phyloP scores from a whole-genome alignment of 352 stramenopile species.

The Pythium graminicola region DNA sequence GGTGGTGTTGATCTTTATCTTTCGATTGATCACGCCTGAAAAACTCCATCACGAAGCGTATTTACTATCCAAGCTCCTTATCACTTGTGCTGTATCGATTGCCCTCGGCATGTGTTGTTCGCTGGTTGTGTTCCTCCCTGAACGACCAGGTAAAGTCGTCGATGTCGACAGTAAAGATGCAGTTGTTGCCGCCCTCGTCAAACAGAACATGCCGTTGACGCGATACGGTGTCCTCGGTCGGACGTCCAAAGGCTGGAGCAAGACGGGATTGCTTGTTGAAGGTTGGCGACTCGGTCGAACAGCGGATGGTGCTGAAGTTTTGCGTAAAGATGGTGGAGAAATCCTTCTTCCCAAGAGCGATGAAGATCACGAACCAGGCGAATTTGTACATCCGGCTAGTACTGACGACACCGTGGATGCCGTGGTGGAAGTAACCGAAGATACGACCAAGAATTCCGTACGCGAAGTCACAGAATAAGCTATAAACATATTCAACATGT shows the following conservation, averaged over 20 bases:
- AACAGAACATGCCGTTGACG: slow-evolving; percentile 41
- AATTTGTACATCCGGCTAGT: slow-evolving; percentile 3
- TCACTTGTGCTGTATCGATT: slow-evolving; percentile 21
- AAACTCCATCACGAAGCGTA: slow-evolving; percentile 7
- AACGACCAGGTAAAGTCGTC: slow-evolving; percentile 28
- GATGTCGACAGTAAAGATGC: slow-evolving; percentile 28
- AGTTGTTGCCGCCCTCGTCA: slow-evolving; percentile 36
- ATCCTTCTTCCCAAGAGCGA: slow-evolving; percentile 33
- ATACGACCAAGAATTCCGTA: background rate
- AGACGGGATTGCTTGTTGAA: slow-evolving; percentile 34
- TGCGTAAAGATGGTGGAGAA: slow-evolving; percentile 41
- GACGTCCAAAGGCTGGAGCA: slow-evolving; percentile 38
- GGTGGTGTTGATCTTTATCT: slow-evolving; percentile 27
- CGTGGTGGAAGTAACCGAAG: background rate
- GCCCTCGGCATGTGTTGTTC: slow-evolving; percentile 25
- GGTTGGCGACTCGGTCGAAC: slow-evolving; percentile 32
- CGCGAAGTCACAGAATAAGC: background rate
- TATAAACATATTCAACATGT: no score
- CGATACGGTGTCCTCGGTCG: slow-evolving; percentile 42
- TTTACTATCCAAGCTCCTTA: slow-evolving; percentile 14
- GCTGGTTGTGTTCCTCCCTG: slow-evolving; percentile 23
- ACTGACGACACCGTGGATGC: background rate
- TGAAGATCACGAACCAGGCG: background rate
- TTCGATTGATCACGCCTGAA: slow-evolving; percentile 23
- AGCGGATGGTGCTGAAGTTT: slow-evolving; percentile 26